phyloP scores from a whole-genome alignment of 495 filamentous ascomycete genomes.

The Parathielavia hyrcaniae region DNA sequence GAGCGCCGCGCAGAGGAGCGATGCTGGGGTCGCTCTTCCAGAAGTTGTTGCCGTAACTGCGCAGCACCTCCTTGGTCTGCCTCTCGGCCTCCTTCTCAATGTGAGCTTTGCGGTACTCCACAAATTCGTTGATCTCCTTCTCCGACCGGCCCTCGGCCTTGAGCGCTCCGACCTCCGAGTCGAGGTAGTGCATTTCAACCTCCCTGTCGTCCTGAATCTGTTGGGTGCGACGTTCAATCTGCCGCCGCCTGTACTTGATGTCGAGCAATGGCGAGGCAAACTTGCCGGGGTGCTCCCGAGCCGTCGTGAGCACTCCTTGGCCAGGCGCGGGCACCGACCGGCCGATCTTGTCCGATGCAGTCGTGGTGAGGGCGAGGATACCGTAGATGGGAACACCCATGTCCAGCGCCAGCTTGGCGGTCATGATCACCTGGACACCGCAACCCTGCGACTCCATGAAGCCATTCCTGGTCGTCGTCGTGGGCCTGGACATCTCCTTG shows the following conservation, averaged over 20 bases:
- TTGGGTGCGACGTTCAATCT: constrained; percentile 84
- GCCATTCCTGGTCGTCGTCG: constrained; percentile 90
- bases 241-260: constrained; percentile 91
- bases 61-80: constrained; percentile 85
- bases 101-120: constrained; percentile 76
- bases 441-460: constrained; percentile 99
- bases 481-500: constrained; percentile 94
- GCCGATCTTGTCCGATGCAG: constrained; percentile 98
- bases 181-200: constrained; percentile 84
- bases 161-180: constrained; percentile 87
- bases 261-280: constrained; percentile 93
- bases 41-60: constrained; percentile 93
- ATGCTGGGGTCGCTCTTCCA: constrained; percentile 93
- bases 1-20: constrained; percentile 86
- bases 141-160: constrained; percentile 67
- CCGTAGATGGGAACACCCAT: constrained; percentile 99
- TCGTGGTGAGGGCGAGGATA: constrained; percentile 86
- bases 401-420: constrained; percentile 85
- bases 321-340: constrained; percentile 94
- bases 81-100: constrained; percentile 82
- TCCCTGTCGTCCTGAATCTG: constrained; percentile 96
- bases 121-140: constrained; percentile 69
- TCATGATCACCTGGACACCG: constrained; percentile 98
- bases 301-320: constrained; percentile 95
- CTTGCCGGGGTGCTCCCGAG: constrained; percentile 80